These are phyloP conservation scores for Hyaloperonospora brassicae DNA, from an alignment of 352 stramenopile species.

Conservation along the genomic window DNA sequence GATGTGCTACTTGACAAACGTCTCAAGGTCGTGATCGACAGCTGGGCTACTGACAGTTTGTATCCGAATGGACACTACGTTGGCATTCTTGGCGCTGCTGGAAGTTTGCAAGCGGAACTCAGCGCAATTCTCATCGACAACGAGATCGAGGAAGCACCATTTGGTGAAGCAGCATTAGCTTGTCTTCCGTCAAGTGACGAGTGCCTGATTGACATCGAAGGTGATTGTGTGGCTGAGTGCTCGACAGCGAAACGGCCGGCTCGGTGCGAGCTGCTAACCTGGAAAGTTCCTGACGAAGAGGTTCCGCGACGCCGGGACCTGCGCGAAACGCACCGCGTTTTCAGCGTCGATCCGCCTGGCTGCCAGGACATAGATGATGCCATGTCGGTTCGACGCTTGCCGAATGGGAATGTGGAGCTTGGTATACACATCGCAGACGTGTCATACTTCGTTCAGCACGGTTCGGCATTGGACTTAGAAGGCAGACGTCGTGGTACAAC, in stretches of 20 bases:
- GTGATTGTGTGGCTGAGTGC: constrained; percentile 53
- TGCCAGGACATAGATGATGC: constrained; percentile 90
- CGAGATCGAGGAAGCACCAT: constrained; percentile 73
- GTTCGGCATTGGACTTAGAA: constrained; percentile 94
- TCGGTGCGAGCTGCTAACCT: constrained; percentile 53
- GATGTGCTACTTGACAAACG: constrained; percentile 67
- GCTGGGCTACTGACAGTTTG: constrained; percentile 65
- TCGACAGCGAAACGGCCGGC: constrained; percentile 65
- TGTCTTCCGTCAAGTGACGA: constrained; percentile 57
- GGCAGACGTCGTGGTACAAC: constrained; percentile 86
- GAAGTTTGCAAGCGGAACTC: constrained; percentile 69
- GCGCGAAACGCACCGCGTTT: constrained; percentile 60
- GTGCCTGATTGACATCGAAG: constrained; percentile 51
- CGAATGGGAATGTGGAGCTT: constrained; percentile 85
- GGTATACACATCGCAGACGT: constrained; percentile 99
- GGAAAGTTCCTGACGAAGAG: constrained; percentile 53
- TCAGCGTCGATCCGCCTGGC: constrained; percentile 83
- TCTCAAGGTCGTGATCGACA: constrained; percentile 77
- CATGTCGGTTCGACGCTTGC: constrained; percentile 70
- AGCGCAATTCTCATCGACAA: constrained; percentile 76
- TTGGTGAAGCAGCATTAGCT: constrained; percentile 79
- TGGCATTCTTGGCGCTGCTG: constrained; percentile 49
- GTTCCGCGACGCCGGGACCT: constrained; percentile 52
- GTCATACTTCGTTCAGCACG: constrained; percentile 95
- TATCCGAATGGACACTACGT: constrained; percentile 81